Evolutionary conservation across 148 eudicot species (phyloP).

Genomic region (Arbutus unedo): DNA sequence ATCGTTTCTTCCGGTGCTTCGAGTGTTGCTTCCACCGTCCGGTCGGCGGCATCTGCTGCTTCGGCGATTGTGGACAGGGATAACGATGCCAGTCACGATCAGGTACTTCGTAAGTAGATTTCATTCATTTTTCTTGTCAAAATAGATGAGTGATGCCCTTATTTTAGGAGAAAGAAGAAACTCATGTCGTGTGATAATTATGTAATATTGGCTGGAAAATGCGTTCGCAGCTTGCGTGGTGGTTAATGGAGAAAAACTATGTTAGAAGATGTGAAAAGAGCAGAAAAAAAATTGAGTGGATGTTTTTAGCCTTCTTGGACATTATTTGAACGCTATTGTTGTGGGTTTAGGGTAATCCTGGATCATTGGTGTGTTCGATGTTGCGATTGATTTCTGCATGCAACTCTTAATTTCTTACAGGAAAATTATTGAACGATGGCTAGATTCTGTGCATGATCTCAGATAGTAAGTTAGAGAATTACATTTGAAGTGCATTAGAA

Average conservation of each 20-base stretch:
- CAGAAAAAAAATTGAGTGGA: neutral
- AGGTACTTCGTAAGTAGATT: constrained; percentile 34
- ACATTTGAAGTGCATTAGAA: neutral
- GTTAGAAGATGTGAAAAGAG: neutral
- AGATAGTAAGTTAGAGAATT: neutral
- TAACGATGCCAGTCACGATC: constrained; percentile 52
- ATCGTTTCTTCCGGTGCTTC: constrained; percentile 85
- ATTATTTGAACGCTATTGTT: neutral
- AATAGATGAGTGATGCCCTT: neutral
- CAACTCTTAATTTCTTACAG: neutral
- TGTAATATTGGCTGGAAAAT: neutral
- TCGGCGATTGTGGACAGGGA: constrained; percentile 73
- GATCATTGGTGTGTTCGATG: neutral
- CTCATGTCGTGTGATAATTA: neutral
- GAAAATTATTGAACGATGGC: neutral
- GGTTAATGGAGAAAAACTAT: no score
- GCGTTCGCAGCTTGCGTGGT: neutral
- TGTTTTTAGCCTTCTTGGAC: neutral
- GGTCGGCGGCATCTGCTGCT: constrained; percentile 71
- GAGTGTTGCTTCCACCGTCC: constrained; percentile 63
- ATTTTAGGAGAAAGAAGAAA: neutral
- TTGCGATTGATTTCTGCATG: neutral
- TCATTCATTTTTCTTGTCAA: neutral
- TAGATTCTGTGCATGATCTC: neutral
- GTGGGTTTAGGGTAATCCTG: no score